These are phyloP conservation scores for Plantago coronopus DNA, from an alignment of 305 asterid species.

Conservation along the genomic window DNA sequence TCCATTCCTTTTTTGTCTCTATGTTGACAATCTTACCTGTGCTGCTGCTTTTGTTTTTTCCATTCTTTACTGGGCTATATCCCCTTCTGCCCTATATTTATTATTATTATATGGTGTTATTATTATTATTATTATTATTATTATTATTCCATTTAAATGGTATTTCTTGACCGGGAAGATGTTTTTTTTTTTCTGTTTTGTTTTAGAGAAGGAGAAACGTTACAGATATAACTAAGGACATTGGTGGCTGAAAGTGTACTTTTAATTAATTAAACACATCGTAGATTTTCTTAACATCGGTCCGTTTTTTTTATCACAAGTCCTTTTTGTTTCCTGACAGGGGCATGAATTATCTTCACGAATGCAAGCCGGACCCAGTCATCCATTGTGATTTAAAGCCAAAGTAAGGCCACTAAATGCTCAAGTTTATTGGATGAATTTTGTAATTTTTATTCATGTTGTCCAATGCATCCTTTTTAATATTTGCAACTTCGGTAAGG, in stretches of 20 bases:
- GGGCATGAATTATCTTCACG: slow-evolving; percentile 98
- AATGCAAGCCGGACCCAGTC: slow-evolving; percentile 92
- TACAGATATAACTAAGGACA: no score
- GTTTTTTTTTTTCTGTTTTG: no score
- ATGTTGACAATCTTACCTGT: not conserved
- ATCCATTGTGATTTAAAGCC: slow-evolving; percentile 93
- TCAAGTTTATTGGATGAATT: slow-evolving; percentile 31
- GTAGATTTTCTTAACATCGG: no score
- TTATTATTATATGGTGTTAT: no score
- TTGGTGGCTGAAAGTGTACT: no score
- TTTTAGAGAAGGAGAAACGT: no score
- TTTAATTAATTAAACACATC: no score
- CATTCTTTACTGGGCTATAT: no score
- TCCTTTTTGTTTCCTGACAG: no score
- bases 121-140: no score
- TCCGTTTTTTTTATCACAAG: no score
- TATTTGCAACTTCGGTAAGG: slow-evolving; percentile 78
- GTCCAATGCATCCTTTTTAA: slow-evolving; percentile 39
- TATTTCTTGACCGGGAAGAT: no score
- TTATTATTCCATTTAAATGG: not conserved
- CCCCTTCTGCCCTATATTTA: not conserved
- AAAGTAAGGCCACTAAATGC: slow-evolving; percentile 88
- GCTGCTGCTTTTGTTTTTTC: not conserved
- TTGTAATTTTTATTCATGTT: not conserved
- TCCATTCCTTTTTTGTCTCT: not conserved